These are phyloP conservation scores for Scolecobasidium constrictum DNA, from an alignment of 2,329 filamentous ascomycete species.

Conservation along the genomic window DNA sequence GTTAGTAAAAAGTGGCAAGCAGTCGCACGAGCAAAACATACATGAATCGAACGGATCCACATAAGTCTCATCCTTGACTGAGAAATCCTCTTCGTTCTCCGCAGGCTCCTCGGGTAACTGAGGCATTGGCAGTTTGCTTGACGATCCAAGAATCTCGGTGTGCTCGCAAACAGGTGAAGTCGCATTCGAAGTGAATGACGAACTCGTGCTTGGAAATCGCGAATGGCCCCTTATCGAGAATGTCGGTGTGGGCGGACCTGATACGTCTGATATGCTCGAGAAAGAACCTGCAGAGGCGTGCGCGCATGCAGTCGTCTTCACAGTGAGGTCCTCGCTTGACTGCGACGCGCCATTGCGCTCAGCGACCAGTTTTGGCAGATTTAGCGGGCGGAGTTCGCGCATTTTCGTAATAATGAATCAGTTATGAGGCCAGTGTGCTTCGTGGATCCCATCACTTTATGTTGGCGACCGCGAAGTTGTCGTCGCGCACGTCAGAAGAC, in stretches of 20 bases:
- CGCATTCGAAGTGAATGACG: constrained; percentile 52
- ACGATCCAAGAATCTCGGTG: constrained; percentile 46
- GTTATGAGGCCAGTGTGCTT: not conserved
- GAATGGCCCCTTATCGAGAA: constrained; percentile 51
- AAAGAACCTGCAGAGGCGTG: constrained; percentile 20
- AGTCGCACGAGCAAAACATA: constrained; percentile 41
- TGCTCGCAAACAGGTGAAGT: constrained; percentile 37
- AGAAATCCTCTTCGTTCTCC: constrained; percentile 50
- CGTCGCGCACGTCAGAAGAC: not conserved
- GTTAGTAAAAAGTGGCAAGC: too few relatives aligned
- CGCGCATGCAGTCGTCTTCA: constrained; percentile 21
- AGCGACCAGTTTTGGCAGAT: constrained; percentile 27
- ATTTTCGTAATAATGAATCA: constrained; percentile 4
- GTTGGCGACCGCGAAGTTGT: not conserved
- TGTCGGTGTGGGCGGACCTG: constrained; percentile 60
- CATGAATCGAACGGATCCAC: constrained; percentile 54
- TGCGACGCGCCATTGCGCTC: constrained; percentile 17
- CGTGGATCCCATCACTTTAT: constrained; percentile 9
- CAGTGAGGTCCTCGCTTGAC: constrained; percentile 16
- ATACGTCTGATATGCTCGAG: constrained; percentile 47
- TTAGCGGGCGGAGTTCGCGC: constrained; percentile 13
- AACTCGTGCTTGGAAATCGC: constrained; percentile 63
- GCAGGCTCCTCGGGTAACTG: constrained; percentile 73
- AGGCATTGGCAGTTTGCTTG: constrained; percentile 52
- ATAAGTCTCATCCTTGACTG: constrained; percentile 37